Percentiles rank a stretch among this genome's conserved stretches.
phyloP scores from a whole-genome alignment of 1,139 yeast genomes.

The Hemisphaericaspora xylanilytica region DNA sequence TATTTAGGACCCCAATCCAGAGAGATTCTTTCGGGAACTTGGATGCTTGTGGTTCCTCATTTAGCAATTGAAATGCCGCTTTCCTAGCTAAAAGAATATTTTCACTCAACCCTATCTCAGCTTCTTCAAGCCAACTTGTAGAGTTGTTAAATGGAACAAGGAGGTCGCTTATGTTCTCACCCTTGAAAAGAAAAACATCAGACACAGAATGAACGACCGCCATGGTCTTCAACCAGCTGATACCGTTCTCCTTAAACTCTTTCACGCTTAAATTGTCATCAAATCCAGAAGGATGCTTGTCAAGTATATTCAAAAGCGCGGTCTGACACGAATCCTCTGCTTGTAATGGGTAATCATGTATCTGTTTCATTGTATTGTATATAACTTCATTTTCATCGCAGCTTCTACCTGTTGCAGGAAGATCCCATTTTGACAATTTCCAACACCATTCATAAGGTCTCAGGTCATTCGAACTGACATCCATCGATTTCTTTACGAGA shows the following conservation, averaged over 20 bases:
- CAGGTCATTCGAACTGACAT: slow-evolving; percentile 4
- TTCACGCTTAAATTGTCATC: slow-evolving; percentile 14
- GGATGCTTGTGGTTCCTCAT: slow-evolving; percentile 7
- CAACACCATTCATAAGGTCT: slow-evolving; percentile 53
- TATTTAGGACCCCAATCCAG: slow-evolving; percentile 34
- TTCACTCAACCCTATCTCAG: slow-evolving; percentile 38
- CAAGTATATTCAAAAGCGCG: slow-evolving; percentile 20
- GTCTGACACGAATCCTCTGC: slow-evolving; percentile 16
- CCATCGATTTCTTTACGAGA: slow-evolving; percentile 21
- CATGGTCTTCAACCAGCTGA: slow-evolving; percentile 36
- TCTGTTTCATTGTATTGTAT: slow-evolving; percentile 46
- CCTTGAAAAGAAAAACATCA: slow-evolving; percentile 3
- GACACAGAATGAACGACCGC: slow-evolving; percentile 26
- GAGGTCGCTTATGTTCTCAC: slow-evolving; percentile 2
- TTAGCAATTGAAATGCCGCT: slow-evolving; percentile 28
- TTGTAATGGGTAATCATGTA: slow-evolving; percentile 30
- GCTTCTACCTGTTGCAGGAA: slow-evolving; percentile 43
- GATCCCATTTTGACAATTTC: slow-evolving; percentile 72
- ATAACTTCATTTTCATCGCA: slow-evolving; percentile 39
- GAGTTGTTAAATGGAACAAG: slow-evolving; percentile 10
- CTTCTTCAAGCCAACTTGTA: slow-evolving; percentile 39
- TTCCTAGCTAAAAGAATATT: slow-evolving; percentile 41
- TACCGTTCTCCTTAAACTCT: slow-evolving; percentile 14
- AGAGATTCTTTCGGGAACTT: slow-evolving; percentile 10
- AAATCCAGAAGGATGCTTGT: slow-evolving; percentile 13